Base-by-base conservation (phyloP, 2,329 filamentous ascomycete genomes). In the Pseudocercospora musae region DNA sequence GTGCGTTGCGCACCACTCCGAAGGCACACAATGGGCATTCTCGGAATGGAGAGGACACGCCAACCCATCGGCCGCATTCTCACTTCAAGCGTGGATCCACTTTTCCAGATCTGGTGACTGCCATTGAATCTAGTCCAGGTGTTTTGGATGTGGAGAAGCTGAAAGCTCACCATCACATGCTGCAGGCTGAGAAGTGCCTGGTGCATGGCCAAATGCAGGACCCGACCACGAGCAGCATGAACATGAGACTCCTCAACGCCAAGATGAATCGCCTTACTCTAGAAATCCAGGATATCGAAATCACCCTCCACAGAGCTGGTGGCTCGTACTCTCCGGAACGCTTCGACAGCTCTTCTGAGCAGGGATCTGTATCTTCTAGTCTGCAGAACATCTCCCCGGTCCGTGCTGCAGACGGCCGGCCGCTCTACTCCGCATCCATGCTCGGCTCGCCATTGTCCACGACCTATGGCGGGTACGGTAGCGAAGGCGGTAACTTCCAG, bases 101-200 rank as follows among this genome's bases (percentile, higher is more conserved):
- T 23, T 44, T 57, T 27, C 37, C 54, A 25, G 15, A 31, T 13
- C 11, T 48, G 13, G 37, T 40, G 27, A 46, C 21, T 21, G 4
- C 15, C 18, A 15, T 13, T 13, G 52, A 37, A 8, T 37, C 52
- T 10, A 25, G 8, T 8, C 18, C 10, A 27, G n/a, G 13, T 13
- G 52, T 33, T 15, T n/a, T 10, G 31, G 50, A 20, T 20, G 20
- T 55, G 11, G 44, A 62, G n/a, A 18, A 59, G 44, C 57, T 64
- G 25, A 59, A 56, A 25, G 62, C 64, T 10, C 58, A 48, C 13
- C 62, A 60, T 25, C 58, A 62, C 27, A 56, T 53, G 13, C 18
- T 64, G n/a, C 59, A 58, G 13, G 64, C 64, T 11, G 59, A 66
- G 53, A 57, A 60, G 48, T 53, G 55, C 53, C 31, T 37, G 11